Evolutionary conservation across 345 rosid genomes (phyloP).

Genomic region (Lepidium aucheri): DNA sequence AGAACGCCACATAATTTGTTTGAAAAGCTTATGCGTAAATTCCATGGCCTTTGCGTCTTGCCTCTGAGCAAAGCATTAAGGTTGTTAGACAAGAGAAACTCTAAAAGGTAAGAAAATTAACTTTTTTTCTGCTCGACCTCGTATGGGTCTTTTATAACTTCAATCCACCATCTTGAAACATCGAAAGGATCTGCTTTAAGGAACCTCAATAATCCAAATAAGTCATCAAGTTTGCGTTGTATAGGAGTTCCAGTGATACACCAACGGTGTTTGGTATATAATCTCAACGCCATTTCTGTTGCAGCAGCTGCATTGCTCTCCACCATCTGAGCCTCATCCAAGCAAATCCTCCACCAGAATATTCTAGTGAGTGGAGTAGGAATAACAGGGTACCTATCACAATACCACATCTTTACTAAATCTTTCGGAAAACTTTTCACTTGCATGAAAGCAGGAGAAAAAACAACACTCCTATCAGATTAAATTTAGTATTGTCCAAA

Average conservation of each 20-base stretch:
- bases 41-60: slow-evolving; percentile 64
- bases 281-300: slow-evolving; percentile 88
- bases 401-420: slow-evolving; percentile 17
- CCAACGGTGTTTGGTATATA: slow-evolving; percentile 78
- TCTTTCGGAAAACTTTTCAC: slow-evolving; percentile 2
- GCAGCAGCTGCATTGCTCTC: slow-evolving; percentile 93
- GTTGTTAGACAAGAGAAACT: slow-evolving; percentile 5
- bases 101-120: slow-evolving; percentile 1
- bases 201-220: slow-evolving; percentile 76
- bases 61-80: slow-evolving; percentile 42
- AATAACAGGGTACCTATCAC: slow-evolving; percentile 80
- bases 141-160: slow-evolving; percentile 75
- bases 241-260: slow-evolving; percentile 96
- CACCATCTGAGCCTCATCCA: slow-evolving; percentile 99
- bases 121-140: slow-evolving; percentile 39
- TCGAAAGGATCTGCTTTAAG: slow-evolving; percentile 73
- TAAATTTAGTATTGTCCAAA: neutral
- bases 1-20: slow-evolving; percentile 95
- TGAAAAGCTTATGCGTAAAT: slow-evolving; percentile 67
- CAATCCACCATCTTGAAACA: slow-evolving; percentile 86
- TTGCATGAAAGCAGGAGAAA: neutral
- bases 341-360: slow-evolving; percentile 96
- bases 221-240: slow-evolving; percentile 92
- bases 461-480: neutral
- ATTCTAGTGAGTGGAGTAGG: slow-evolving; percentile 87